phyloP scores from a whole-genome alignment of 345 rosid species.

The rapeseed (Brassica napus) region DNA sequence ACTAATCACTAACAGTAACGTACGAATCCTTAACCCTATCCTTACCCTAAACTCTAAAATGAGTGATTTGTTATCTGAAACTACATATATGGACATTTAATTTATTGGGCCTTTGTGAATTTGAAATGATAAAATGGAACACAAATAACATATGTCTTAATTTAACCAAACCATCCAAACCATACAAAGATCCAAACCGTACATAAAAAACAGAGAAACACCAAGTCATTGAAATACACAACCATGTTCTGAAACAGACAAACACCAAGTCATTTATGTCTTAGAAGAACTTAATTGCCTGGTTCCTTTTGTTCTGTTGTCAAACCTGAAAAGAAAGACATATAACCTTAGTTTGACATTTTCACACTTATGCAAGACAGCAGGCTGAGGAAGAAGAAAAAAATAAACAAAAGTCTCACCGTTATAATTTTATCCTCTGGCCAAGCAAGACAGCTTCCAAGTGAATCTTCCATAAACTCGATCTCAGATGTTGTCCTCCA shows the following conservation, averaged over 20 bases:
- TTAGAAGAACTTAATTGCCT: too few relatives aligned
- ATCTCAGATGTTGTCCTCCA: too few relatives aligned
- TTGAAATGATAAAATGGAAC: background rate
- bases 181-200: background rate
- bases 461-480: background rate
- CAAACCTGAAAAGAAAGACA: too few relatives aligned
- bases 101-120: background rate
- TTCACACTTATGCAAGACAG: too few relatives aligned
- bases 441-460: background rate
- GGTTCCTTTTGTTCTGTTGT: too few relatives aligned
- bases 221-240: background rate
- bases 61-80: background rate
- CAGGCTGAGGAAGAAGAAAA: background rate
- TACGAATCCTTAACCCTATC: too few relatives aligned
- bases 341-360: too few relatives aligned
- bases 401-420: too few relatives aligned
- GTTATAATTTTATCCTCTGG: too few relatives aligned
- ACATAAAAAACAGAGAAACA: background rate
- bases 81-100: background rate
- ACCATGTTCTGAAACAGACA: too few relatives aligned
- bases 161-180: background rate
- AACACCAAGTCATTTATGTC: too few relatives aligned
- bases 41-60: too few relatives aligned
- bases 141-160: background rate
- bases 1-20: background rate